Evolutionary conservation across 1,139 yeast genomes (phyloP).

Genomic region (Meyerozyma athensensis): DNA sequence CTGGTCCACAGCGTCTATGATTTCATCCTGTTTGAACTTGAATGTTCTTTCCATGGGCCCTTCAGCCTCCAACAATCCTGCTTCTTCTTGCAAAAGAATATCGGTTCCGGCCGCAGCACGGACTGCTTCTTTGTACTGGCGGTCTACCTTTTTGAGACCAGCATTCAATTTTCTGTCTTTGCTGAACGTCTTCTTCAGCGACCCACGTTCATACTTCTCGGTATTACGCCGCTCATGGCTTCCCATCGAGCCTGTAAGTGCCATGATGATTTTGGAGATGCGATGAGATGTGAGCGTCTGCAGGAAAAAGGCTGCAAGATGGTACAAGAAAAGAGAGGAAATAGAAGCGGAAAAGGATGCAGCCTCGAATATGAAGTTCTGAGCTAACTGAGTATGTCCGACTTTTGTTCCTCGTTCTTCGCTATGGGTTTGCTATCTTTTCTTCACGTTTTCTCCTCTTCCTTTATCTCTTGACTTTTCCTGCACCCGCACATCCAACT

Average conservation of each 20-base stretch:
- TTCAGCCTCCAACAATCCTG: conserved; percentile 87
- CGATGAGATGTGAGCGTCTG: background rate
- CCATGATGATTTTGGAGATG: background rate
- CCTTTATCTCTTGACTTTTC: background rate
- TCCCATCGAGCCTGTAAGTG: conserved; percentile 2
- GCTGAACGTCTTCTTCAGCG: conserved; percentile 21
- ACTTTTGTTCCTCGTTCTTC: no score
- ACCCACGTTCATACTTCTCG: conserved; percentile 21
- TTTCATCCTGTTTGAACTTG: conserved; percentile 79
- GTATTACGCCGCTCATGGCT: conserved; percentile 5
- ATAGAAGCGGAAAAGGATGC: no score
- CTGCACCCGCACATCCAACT: background rate
- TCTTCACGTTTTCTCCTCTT: no score
- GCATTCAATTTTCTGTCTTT: conserved; percentile 63
- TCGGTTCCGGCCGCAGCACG: conserved; percentile 84
- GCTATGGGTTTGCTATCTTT: no score
- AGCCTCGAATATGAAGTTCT: no score
- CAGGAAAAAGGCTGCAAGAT: background rate
- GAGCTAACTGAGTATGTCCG: no score
- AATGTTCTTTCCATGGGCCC: conserved; percentile 82
- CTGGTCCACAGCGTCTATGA: conserved; percentile 72
- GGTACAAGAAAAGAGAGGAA: background rate
- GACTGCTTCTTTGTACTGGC: conserved; percentile 72
- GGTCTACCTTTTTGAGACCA: conserved; percentile 62
- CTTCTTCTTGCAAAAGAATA: conserved; percentile 74